phyloP scores from a whole-genome alignment of 306 rosid species.

The Trichosanthes truncata region DNA sequence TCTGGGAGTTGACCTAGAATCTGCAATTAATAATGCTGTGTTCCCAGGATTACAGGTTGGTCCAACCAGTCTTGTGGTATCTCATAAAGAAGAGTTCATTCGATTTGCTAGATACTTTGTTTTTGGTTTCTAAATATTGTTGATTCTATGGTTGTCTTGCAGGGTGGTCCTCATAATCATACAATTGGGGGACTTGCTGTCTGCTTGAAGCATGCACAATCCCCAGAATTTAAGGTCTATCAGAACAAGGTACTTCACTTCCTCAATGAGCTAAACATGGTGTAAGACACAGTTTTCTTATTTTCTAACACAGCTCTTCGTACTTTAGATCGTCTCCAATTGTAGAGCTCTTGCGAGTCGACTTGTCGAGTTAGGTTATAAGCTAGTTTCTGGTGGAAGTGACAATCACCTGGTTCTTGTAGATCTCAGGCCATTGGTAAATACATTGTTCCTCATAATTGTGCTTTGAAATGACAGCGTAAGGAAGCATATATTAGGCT shows the following conservation, averaged over 20 bases:
- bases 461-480: not conserved
- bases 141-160: conserved; percentile 7
- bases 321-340: conserved; percentile 72
- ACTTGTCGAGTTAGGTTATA: conserved; percentile 55
- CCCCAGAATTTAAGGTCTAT: conserved; percentile 65
- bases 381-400: conserved; percentile 91
- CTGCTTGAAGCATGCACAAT: conserved; percentile 68
- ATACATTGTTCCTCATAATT: not conserved
- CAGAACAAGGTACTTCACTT: conserved; percentile 53
- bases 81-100: not conserved
- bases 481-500: not conserved
- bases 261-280: not conserved
- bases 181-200: conserved; percentile 95
- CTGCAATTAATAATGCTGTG: conserved; percentile 90
- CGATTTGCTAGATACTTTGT: not conserved
- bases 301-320: not conserved
- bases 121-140: not conserved
- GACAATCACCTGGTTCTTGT: conserved; percentile 92
- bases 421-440: conserved; percentile 86
- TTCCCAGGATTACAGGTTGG: conserved; percentile 90
- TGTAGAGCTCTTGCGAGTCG: conserved; percentile 74
- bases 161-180: conserved; percentile 99
- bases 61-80: not conserved
- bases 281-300: conserved; percentile 7
- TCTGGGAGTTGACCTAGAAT: conserved; percentile 66